Conservation (phyloP, 2,329 filamentous ascomycete species). For the Colletotrichum australisinense region DNA sequence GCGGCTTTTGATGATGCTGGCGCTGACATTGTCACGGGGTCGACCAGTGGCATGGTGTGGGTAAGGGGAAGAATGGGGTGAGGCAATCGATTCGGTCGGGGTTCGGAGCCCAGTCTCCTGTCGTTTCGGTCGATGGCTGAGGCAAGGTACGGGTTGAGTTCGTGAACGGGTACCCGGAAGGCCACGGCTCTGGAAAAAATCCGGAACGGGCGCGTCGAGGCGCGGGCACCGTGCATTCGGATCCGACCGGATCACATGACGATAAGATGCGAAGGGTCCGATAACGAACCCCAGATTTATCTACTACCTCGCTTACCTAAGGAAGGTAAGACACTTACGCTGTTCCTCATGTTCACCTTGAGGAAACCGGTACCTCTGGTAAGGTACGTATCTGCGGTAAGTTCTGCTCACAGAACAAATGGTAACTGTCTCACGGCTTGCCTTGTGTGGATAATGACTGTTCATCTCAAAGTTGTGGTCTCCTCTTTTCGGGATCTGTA, state of each 20-base stretch:
- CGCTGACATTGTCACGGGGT: constrained; percentile 56
- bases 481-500: constrained; percentile 13
- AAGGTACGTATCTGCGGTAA: constrained; percentile 5
- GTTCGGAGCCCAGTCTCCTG: constrained; percentile 2
- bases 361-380: background rate
- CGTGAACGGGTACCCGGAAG: constrained; percentile 26
- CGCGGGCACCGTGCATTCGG: constrained; percentile 20
- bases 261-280: constrained; percentile 20
- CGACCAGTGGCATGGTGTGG: constrained; percentile 46
- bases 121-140: constrained; percentile 13
- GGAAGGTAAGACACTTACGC: background rate
- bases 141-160: constrained; percentile 4
- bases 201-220: constrained; percentile 20
- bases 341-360: too few species aligned
- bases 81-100: constrained; percentile 9
- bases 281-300: constrained; percentile 32
- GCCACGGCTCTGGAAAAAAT: constrained; percentile 29
- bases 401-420: background rate
- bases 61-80: constrained; percentile 14
- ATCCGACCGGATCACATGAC: constrained; percentile 34
- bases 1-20: constrained; percentile 43
- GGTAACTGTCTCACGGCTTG: background rate
- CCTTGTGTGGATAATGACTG: background rate
- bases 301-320: background rate
- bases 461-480: background rate